A percentile compares a stretch with the other conserved stretches of the same genome.
phyloP scores from a whole-genome alignment of 2,329 filamentous ascomycete species.

The Fusarium verrucosum region DNA sequence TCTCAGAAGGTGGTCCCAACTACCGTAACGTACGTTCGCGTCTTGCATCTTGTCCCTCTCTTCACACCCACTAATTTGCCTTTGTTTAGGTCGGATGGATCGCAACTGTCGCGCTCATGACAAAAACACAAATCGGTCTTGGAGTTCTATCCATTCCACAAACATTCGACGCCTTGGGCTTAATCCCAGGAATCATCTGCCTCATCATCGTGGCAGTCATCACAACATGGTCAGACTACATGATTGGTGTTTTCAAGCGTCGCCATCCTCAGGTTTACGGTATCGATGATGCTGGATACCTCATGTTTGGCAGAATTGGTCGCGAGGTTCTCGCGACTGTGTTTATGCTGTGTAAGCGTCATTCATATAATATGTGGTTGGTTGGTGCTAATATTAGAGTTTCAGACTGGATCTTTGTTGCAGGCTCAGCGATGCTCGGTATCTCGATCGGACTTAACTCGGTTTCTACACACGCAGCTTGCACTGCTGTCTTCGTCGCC shows the following conservation, averaged over 20 bases:
- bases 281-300: constrained; percentile 61
- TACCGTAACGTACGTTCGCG: constrained; percentile 10
- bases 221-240: constrained; percentile 46
- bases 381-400: not conserved
- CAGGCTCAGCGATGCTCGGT: constrained; percentile 42
- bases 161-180: constrained; percentile 56
- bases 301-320: constrained; percentile 60
- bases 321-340: constrained; percentile 53
- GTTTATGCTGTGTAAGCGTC: constrained; percentile 49
- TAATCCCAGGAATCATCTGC: constrained; percentile 58
- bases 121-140: constrained; percentile 58
- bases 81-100: constrained; percentile 54
- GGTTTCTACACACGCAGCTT: constrained; percentile 51
- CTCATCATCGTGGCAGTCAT: constrained; percentile 53
- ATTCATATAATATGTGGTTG: accelerated
- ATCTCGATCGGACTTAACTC: constrained; percentile 54
- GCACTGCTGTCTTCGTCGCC: constrained; percentile 53
- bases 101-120: constrained; percentile 56
- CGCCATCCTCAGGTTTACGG: constrained; percentile 61
- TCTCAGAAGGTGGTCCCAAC: constrained; percentile 15
- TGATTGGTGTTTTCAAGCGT: constrained; percentile 61
- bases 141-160: constrained; percentile 60
- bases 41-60: not conserved
- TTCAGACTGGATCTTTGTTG: constrained; percentile 29
- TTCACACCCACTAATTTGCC: not conserved